phyloP scores from a whole-genome alignment of 176 grass and related monocot species.

The Eleusine indica region DNA sequence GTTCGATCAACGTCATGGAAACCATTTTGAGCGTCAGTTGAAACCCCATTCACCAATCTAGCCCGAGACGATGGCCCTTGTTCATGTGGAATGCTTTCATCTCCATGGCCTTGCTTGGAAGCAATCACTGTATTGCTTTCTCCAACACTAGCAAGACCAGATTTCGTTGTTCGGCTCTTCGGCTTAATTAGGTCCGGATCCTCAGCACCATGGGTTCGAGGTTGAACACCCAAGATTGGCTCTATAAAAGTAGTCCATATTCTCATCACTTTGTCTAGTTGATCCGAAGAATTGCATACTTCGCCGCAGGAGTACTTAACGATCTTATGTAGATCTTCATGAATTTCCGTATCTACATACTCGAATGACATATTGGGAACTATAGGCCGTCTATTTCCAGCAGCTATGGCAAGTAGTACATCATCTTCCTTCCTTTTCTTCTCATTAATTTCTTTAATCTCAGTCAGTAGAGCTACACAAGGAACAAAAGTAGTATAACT shows the following conservation, averaged over 20 bases:
- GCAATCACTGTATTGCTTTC: conserved; percentile 60
- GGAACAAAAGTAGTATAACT: conserved; percentile 43
- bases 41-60: conserved; percentile 54
- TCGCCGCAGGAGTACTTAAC: conserved; percentile 95
- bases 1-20: conserved; percentile 54
- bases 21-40: conserved; percentile 59
- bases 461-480: conserved; percentile 85
- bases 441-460: conserved; percentile 99
- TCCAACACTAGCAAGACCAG: conserved; percentile 43
- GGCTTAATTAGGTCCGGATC: conserved; percentile 62
- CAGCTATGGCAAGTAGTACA: conserved; percentile 84
- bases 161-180: conserved; percentile 65
- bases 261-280: conserved; percentile 91
- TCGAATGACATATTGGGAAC: conserved; percentile 92
- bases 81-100: conserved; percentile 50
- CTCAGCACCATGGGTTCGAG: conserved; percentile 46
- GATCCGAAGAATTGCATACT: conserved; percentile 85
- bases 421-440: conserved; percentile 98
- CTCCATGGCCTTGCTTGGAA: conserved; percentile 53
- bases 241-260: conserved; percentile 93
- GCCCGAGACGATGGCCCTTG: conserved; percentile 35
- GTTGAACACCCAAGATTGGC: conserved; percentile 72
- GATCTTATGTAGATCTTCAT: conserved; percentile 90
- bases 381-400: conserved; percentile 78
- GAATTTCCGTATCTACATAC: conserved; percentile 73